A percentile compares a stretch with the other conserved stretches of the same genome.
Conservation (phyloP, 208 protist genomes). For the Trypanosoma boissoni region DNA sequence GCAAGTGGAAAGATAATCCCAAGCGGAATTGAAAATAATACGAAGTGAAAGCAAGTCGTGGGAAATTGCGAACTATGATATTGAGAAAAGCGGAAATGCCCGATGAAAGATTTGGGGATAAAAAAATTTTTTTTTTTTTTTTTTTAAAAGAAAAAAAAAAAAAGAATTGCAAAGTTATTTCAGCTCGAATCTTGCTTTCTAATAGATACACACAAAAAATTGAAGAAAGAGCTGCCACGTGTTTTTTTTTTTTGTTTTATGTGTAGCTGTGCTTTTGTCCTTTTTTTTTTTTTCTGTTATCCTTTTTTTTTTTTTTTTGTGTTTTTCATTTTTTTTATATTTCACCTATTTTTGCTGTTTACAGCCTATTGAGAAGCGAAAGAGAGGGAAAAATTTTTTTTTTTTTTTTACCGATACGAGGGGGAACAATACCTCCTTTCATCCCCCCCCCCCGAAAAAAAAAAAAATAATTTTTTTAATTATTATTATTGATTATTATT, state of each 20-base stretch:
- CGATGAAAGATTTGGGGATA: too few relatives aligned
- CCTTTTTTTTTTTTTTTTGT: conserved; percentile 1
- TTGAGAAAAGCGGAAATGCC: too few relatives aligned
- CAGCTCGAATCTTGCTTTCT: too few relatives aligned
- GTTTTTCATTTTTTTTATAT: conserved; percentile 10
- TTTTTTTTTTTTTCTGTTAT: not conserved
- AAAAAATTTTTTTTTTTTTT: too few relatives aligned
- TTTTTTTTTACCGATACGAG: not conserved
- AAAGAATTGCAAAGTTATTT: too few relatives aligned
- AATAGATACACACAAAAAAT: too few relatives aligned
- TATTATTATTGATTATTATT: not conserved
- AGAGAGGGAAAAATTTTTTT: not conserved
- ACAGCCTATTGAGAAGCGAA: not conserved
- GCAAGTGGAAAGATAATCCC: too few relatives aligned
- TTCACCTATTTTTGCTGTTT: conserved; percentile 4
- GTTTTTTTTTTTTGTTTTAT: conserved; percentile 8
- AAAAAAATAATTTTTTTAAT: conserved; percentile 10
- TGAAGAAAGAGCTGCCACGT: too few relatives aligned
- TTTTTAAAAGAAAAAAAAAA: too few relatives aligned
- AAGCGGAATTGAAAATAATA: too few relatives aligned
- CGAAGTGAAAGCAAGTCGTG: too few relatives aligned
- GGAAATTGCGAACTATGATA: too few relatives aligned
- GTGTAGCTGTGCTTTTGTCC: not conserved
- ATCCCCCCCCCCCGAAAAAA: not conserved
- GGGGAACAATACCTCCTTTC: not conserved